phyloP scores from a whole-genome alignment of 805 yeast species.

The Candida parachauliodes region DNA sequence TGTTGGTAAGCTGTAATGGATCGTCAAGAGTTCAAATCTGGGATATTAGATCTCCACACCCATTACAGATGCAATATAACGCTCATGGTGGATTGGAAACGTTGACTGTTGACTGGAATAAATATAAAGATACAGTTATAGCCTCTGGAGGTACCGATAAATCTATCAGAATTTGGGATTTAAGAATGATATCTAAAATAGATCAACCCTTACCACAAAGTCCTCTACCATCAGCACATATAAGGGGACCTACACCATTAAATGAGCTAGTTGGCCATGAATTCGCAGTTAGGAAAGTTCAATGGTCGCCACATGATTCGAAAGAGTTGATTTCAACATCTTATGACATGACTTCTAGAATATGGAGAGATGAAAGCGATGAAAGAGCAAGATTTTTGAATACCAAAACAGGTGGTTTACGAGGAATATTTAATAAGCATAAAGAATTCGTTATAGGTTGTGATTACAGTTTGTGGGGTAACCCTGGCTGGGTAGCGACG shows the following conservation, averaged over 20 bases:
- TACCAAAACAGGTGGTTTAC: slow-evolving; percentile 45
- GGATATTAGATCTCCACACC: slow-evolving; percentile 73
- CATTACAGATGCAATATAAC: slow-evolving; percentile 54
- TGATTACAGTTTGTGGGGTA: slow-evolving; percentile 97
- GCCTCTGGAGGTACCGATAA: slow-evolving; percentile 95
- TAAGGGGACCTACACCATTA: slow-evolving; percentile 60
- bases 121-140: slow-evolving; percentile 71
- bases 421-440: slow-evolving; percentile 63
- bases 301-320: slow-evolving; percentile 87
- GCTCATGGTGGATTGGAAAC: slow-evolving; percentile 83
- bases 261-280: slow-evolving; percentile 86
- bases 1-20: slow-evolving; percentile 68
- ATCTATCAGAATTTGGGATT: slow-evolving; percentile 80
- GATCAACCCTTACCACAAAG: slow-evolving; percentile 33
- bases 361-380: slow-evolving; percentile 76
- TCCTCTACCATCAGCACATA: slow-evolving; percentile 39
- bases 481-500: slow-evolving; percentile 91
- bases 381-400: slow-evolving; percentile 48
- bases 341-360: slow-evolving; percentile 88
- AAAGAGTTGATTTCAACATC: slow-evolving; percentile 70
- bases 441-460: slow-evolving; percentile 89
- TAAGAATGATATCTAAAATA: slow-evolving; percentile 56
- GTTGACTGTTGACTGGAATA: slow-evolving; percentile 84
- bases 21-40: slow-evolving; percentile 74
- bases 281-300: slow-evolving; percentile 75